Evolutionary conservation across 2,329 filamentous ascomycete species (phyloP).

Genomic region (Ophiocordyceps camponoti-saundersi): DNA sequence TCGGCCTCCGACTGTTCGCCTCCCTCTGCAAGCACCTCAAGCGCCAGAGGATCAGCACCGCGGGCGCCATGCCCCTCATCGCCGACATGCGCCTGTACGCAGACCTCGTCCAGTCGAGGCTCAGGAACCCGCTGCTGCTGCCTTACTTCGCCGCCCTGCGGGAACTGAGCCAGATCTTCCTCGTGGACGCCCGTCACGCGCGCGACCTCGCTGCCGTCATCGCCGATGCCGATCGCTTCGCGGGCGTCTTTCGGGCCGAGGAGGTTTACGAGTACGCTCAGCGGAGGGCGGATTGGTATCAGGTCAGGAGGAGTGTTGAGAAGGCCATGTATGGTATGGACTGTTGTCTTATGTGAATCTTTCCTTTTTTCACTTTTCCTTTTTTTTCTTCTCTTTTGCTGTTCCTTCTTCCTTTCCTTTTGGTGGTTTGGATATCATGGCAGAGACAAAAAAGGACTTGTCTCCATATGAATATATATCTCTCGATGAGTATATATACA

Average conservation of each 20-base stretch:
- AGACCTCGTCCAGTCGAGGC: conserved; percentile 41
- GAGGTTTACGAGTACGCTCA: conserved; percentile 98
- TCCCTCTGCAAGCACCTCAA: conserved; percentile 95
- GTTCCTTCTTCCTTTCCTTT: not conserved
- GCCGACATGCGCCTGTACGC: conserved; percentile 94
- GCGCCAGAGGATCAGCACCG: conserved; percentile 77
- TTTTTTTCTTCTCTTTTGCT: not conserved
- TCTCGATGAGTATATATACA: not conserved
- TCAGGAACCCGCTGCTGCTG: conserved; percentile 69
- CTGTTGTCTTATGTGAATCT: conserved; percentile 60
- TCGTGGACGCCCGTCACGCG: conserved; percentile 69
- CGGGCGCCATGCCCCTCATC: conserved; percentile 82
- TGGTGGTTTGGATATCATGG: not conserved
- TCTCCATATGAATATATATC: not conserved
- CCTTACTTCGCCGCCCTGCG: conserved; percentile 84
- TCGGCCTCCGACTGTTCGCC: conserved; percentile 80
- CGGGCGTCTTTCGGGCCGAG: conserved; percentile 83
- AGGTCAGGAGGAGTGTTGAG: conserved; percentile 76
- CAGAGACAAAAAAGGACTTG: too few relatives aligned
- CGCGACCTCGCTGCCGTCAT: conserved; percentile 94
- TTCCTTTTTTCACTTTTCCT: not conserved
- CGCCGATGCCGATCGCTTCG: conserved; percentile 76
- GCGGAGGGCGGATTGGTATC: conserved; percentile 85
- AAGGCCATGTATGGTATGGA: conserved; percentile 94
- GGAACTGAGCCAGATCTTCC: conserved; percentile 87